phyloP scores from a whole-genome alignment of 495 filamentous ascomycete genomes.

The Penicillium desertorum region DNA sequence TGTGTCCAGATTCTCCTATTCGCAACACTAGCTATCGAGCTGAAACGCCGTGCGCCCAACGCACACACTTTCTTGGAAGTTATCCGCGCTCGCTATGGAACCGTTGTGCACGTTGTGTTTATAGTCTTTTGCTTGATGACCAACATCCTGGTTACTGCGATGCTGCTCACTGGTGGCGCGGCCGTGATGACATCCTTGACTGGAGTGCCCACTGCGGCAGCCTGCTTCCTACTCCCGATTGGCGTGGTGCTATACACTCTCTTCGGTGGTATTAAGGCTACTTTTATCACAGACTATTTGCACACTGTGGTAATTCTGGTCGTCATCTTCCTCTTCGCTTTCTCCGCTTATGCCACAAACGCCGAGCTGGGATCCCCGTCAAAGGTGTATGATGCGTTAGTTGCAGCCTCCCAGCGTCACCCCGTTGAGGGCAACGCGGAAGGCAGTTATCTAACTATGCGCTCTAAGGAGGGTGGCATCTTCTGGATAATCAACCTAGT shows the following conservation, averaged over 20 bases:
- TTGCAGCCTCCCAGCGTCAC: slow-evolving; percentile 64
- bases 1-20: slow-evolving; percentile 75
- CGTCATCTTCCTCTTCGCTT: slow-evolving; percentile 87
- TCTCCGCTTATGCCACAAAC: slow-evolving; percentile 80
- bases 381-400: slow-evolving; percentile 77
- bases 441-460: slow-evolving; percentile 90
- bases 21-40: slow-evolving; percentile 88
- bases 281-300: slow-evolving; percentile 75
- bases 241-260: slow-evolving; percentile 81
- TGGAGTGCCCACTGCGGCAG: slow-evolving; percentile 81
- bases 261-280: slow-evolving; percentile 77
- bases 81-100: slow-evolving; percentile 61
- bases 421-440: slow-evolving; percentile 83
- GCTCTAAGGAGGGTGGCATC: slow-evolving; percentile 79
- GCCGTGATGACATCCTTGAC: slow-evolving; percentile 83
- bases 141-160: slow-evolving; percentile 84
- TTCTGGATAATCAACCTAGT: slow-evolving; percentile 97
- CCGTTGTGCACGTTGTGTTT: slow-evolving; percentile 68
- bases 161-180: slow-evolving; percentile 88
- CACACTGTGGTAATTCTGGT: slow-evolving; percentile 86
- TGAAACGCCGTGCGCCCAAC: slow-evolving; percentile 84
- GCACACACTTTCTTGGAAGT: slow-evolving; percentile 87
- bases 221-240: slow-evolving; percentile 85
- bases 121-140: slow-evolving; percentile 81
- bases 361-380: slow-evolving; percentile 74